Evolutionary conservation across 2,329 filamentous ascomycete species (phyloP).

Genomic region (Penicillium digitatum): DNA sequence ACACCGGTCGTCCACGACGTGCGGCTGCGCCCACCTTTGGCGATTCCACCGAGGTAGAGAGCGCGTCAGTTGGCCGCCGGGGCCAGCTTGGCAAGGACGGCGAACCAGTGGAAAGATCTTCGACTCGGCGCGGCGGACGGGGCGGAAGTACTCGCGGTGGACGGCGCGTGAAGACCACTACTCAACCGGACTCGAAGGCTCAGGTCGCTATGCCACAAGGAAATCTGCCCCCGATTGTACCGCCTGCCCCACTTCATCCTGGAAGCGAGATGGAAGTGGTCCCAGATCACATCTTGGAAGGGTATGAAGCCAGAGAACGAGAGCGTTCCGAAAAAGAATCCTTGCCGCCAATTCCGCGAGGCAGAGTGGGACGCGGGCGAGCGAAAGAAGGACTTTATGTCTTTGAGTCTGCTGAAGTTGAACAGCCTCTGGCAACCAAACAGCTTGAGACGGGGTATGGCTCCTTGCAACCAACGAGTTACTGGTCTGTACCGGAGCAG

Average conservation of each 20-base stretch:
- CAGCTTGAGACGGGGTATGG: slow-evolving; percentile 35
- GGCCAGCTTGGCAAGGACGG: slow-evolving; percentile 33
- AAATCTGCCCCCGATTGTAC: slow-evolving; percentile 5
- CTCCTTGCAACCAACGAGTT: slow-evolving; percentile 46
- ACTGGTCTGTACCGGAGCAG: slow-evolving; percentile 52
- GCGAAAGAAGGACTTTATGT: slow-evolving; percentile 36
- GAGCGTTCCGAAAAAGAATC: slow-evolving; percentile 30
- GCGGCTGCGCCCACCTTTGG: slow-evolving; percentile 51
- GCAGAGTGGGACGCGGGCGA: slow-evolving; percentile 29
- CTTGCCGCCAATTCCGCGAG: slow-evolving; percentile 22
- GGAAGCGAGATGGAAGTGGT: slow-evolving; percentile 27
- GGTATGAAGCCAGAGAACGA: slow-evolving; percentile 11
- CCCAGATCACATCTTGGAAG: slow-evolving; percentile 20
- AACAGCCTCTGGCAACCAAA: slow-evolving; percentile 22
- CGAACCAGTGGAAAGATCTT: slow-evolving; percentile 35
- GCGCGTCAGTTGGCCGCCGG: slow-evolving; percentile 30
- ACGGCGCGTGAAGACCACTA: slow-evolving; percentile 32
- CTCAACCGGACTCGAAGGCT: slow-evolving; percentile 29
- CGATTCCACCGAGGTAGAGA: slow-evolving; percentile 34
- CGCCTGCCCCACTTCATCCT: slow-evolving; percentile 17
- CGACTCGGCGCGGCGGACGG: slow-evolving; percentile 34
- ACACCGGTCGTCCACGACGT: slow-evolving; percentile 48
- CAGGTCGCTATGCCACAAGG: slow-evolving; percentile 12
- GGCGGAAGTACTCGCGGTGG: slow-evolving; percentile 34
- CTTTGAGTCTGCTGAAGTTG: slow-evolving; percentile 35